Evolutionary conservation across 129 eudicot species (phyloP), one percentile per base, ranked within the genome.

Genomic region (Lactuca saligna): DNA sequence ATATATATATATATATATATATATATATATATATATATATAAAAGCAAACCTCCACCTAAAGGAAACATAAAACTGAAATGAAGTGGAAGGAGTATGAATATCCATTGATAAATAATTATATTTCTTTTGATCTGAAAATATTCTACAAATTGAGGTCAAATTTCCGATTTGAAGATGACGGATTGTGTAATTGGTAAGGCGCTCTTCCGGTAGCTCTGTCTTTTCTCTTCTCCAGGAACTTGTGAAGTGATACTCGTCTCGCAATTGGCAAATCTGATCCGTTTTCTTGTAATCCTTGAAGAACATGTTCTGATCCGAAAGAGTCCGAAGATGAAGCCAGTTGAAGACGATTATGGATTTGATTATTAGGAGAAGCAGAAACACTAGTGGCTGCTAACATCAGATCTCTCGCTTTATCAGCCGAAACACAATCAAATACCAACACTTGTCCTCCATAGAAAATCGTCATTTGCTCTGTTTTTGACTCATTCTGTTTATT

Each of bases 151-250:
- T 78, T 84, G 64, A 84, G 86, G 11, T 84, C 90, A 38, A 84
- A 73, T 8, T 57, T 75, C 41, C 51, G 53, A 31, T 31, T 66
- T 31, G 35, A 39, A 68, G 85, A 56, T 37, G n/a, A 50, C 13
- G 62, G 71, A 62, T 62, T 44, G 4, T 34, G 76, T 50, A 72
- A 65, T 17, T 68, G 73, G 53, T 81, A 81, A 29, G 85, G 85
- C 32, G 73, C 82, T 63, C 77, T 68, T 34, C 44, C 85, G n/a
- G 16, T 39, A 20, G 79, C 79, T 73, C 89, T 82, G 31, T 84
- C 90, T 71, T 84, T 84, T 53, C 95, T 80, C 88, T 80, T 87
- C 59, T 70, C 87, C 35, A 87, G 81, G 53, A 87, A 87, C 29
- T 86, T 79, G 62, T 84, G 82, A 48, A 87, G 85, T 2, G 95